Base-by-base conservation (phyloP, 257 asterid genomes). In the Prunella vulgaris region DNA sequence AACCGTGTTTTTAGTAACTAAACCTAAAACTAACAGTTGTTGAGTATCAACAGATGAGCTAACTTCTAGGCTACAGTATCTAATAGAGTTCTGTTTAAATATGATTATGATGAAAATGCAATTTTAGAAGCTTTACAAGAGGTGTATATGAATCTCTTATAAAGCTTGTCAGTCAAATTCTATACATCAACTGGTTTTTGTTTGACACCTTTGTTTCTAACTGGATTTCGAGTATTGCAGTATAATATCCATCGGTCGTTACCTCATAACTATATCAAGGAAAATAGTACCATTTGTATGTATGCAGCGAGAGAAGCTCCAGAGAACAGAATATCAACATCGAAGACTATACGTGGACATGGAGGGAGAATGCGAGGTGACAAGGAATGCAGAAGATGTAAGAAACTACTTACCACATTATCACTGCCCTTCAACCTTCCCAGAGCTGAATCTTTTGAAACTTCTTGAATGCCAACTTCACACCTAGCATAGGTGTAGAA, bases 401-500 rank as follows among this genome's bases (percentile, higher is more conserved):
- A 30, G 30, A 24, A 15, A 20, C 24, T 60, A 33, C 85, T 80
- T 79, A 93, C 98, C 94, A 88, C 83, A 71, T 93, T 93, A 77
- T 93, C 99, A 78, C 99, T 93, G 68, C 99, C 97, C 76, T 77
- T 74, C 72, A 88, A 80, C 84, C 96, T 80, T 70, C 99, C 97
- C 68, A 93, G 82, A 49, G 99, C 75, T 20, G 97, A 87, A 78
- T 93, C 89, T 72, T 81, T 90, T 21, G 94, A 80, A 70, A 90
- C 87, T 87, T 93, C 97, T 79, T 83, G 96, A 75, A 87, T 74
- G 74, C 99, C 97, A 76, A 93, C 96, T 81, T 81, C 90, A 78
- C 93, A 88, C 79, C 99, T 93, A 70, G 72, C 59, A 71, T 67
- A 70, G 38, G 76, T 21, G 80, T 37, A 70, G 37, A 33, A 24